These are phyloP conservation scores for Linum trigynum DNA, from an alignment of 345 rosid species.

Conservation along the genomic window DNA sequence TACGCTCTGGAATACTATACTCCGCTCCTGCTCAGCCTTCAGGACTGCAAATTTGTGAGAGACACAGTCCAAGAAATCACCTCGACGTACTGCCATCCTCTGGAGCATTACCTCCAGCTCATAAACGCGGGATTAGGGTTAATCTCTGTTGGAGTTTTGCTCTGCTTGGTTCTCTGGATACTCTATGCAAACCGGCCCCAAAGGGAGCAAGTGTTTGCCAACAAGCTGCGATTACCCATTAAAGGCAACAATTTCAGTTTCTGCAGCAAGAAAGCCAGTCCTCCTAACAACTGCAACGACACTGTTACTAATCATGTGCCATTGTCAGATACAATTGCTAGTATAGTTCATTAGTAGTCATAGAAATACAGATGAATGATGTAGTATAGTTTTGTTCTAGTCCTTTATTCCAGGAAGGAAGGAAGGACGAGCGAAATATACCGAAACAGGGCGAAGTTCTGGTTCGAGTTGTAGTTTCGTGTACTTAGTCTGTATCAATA, in stretches of 20 bases:
- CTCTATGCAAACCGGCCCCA: conserved; percentile 95
- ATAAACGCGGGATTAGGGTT: conserved; percentile 79
- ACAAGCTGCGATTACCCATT: conserved; percentile 18
- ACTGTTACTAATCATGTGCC: neutral
- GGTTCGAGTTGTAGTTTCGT: neutral
- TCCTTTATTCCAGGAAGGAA: neutral
- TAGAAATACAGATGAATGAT: neutral
- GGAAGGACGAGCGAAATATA: neutral
- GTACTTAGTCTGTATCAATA: too few species aligned
- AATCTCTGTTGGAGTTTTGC: conserved; percentile 76
- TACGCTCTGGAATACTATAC: conserved; percentile 82
- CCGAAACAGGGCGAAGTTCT: neutral
- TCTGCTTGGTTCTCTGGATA: conserved; percentile 84
- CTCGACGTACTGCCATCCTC: conserved; percentile 54
- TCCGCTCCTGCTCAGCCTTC: conserved; percentile 77
- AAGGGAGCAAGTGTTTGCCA: conserved; percentile 96
- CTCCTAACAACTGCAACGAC: neutral
- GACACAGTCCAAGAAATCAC: conserved; percentile 70
- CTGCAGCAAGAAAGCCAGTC: neutral
- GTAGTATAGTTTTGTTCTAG: neutral
- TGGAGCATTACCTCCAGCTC: conserved; percentile 57
- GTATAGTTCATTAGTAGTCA: neutral
- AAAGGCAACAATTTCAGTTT: conserved; percentile 7
- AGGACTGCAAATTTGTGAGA: conserved; percentile 77
- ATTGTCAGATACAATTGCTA: neutral